Evolutionary conservation across 345 rosid genomes (phyloP).

Genomic region (Acer saccharum): DNA sequence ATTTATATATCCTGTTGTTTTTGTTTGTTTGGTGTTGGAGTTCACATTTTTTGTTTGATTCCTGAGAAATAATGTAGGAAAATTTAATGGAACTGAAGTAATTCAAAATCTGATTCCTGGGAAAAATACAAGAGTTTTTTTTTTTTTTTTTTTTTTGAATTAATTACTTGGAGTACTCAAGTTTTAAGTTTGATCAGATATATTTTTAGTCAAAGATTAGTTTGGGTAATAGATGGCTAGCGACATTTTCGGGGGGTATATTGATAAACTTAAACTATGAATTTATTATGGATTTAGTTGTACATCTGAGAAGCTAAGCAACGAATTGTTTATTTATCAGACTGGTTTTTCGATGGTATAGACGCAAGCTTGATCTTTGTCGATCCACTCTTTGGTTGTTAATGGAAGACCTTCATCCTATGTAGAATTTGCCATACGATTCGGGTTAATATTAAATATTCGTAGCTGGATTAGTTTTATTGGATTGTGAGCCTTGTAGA

Average conservation of each 20-base stretch:
- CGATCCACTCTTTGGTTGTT: neutral
- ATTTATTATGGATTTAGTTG: neutral
- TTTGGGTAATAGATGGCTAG: neutral
- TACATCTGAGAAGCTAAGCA: neutral
- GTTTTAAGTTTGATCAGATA: neutral
- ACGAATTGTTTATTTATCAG: neutral
- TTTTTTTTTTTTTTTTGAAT: too few relatives aligned
- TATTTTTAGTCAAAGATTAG: neutral
- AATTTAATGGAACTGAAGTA: neutral
- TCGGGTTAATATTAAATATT: neutral
- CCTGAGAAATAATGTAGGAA: neutral
- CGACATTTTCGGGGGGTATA: too few relatives aligned
- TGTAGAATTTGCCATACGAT: neutral
- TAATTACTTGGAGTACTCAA: neutral
- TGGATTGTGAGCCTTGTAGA: neutral
- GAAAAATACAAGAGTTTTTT: neutral
- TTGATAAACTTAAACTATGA: too few relatives aligned
- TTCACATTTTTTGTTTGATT: neutral
- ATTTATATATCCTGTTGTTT: neutral
- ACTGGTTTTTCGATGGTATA: too few relatives aligned
- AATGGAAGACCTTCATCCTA: neutral
- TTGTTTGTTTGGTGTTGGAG: neutral
- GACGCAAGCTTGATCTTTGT: neutral
- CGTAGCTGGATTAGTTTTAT: neutral
- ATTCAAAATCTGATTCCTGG: constrained; percentile 3